Conservation (phyloP, 2,329 filamentous ascomycete species). For the Botrytis sinoallii region DNA sequence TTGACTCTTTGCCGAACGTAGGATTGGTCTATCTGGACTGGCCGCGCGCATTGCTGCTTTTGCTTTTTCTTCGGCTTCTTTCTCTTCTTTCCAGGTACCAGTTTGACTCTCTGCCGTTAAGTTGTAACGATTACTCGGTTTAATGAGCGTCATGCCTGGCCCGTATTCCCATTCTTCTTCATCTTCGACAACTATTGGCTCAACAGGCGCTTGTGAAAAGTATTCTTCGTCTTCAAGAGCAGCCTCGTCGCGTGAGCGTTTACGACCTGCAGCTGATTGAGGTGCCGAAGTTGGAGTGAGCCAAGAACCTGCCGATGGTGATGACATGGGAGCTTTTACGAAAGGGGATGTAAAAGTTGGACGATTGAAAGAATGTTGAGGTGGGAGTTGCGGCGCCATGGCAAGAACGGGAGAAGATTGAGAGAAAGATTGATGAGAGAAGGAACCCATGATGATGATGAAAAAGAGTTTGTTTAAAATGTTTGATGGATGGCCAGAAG, state of each 20-base stretch:
- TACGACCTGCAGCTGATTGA: conserved; percentile 57
- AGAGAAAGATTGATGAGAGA: conserved; percentile 30
- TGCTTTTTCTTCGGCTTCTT: conserved; percentile 49
- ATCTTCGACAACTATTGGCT: conserved; percentile 44
- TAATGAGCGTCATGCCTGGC: conserved; percentile 70
- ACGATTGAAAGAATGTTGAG: conserved; percentile 30
- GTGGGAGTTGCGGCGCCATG: conserved; percentile 32
- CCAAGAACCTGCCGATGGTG: conserved; percentile 30
- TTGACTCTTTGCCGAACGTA: conserved; percentile 66
- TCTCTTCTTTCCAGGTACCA: conserved; percentile 70
- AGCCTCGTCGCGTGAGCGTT: conserved; percentile 74
- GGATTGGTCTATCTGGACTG: conserved; percentile 50
- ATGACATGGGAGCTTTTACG: conserved; percentile 25
- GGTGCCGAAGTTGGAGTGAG: conserved; percentile 27
- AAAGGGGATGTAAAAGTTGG: conserved; percentile 33
- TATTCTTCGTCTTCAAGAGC: conserved; percentile 54
- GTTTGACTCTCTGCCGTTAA: conserved; percentile 65
- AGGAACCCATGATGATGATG: conserved; percentile 31
- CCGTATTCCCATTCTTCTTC: conserved; percentile 68
- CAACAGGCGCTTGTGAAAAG: conserved; percentile 37
- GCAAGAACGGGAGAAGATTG: conserved; percentile 33
- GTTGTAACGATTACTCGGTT: conserved; percentile 54
- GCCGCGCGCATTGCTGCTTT: conserved; percentile 44
- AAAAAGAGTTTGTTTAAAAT: conserved; percentile 13
- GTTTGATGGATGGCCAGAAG: conserved; percentile 9